A percentile compares a stretch with the other conserved stretches of the same genome.
These are phyloP conservation scores for Penicillium frequentans DNA, from an alignment of 2,329 filamentous ascomycete species.

Conservation along the genomic window DNA sequence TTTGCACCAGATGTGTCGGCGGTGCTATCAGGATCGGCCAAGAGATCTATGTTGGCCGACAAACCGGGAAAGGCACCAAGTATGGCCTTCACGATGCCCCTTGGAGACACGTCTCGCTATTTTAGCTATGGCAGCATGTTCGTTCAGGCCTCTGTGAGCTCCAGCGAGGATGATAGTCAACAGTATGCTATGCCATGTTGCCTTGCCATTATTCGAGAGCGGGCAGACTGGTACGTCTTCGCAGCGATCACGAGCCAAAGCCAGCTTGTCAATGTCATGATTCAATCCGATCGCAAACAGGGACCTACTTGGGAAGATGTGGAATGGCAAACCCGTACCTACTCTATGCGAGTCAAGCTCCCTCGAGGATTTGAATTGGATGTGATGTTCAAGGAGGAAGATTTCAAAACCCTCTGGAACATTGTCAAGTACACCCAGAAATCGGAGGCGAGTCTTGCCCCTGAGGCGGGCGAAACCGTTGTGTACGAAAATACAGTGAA, in stretches of 20 bases:
- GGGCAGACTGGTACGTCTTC: conserved; percentile 67
- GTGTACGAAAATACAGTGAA: conserved; percentile 69
- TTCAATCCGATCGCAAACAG: conserved; percentile 66
- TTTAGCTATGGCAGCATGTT: conserved; percentile 81
- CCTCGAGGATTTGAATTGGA: conserved; percentile 74
- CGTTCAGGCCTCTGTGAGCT: conserved; percentile 72
- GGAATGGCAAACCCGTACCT: conserved; percentile 70
- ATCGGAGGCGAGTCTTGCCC: conserved; percentile 69
- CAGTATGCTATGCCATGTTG: conserved; percentile 72
- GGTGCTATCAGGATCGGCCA: conserved; percentile 63
- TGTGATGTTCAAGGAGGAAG: conserved; percentile 70
- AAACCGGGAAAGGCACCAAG: conserved; percentile 46
- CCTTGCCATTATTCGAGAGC: conserved; percentile 71
- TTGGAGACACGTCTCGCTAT: conserved; percentile 70
- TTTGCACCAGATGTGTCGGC: conserved; percentile 71
- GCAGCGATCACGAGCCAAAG: conserved; percentile 78
- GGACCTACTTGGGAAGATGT: conserved; percentile 81
- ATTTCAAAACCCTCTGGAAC: conserved; percentile 76
- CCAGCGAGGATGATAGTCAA: conserved; percentile 63
- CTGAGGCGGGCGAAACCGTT: conserved; percentile 67
- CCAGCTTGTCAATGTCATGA: conserved; percentile 70
- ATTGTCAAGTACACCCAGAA: conserved; percentile 83
- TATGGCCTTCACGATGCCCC: conserved; percentile 68
- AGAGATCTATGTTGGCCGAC: conserved; percentile 47
- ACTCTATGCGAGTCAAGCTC: conserved; percentile 66